Conservation (phyloP, 805 yeast species). For the Clavispora carvajalis region DNA sequence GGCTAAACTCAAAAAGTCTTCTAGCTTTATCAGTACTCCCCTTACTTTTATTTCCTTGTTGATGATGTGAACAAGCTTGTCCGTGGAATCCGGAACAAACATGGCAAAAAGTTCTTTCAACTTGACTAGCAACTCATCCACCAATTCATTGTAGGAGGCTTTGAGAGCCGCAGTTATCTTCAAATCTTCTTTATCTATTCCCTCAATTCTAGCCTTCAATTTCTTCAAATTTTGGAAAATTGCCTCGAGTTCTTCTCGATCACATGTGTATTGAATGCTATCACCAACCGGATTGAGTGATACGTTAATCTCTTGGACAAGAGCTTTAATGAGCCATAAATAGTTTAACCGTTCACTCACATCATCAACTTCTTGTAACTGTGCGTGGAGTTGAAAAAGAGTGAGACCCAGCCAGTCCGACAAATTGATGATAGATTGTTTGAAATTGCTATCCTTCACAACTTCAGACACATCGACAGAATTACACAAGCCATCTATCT, state of each 20-base stretch:
- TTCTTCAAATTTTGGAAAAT: conserved; percentile 16
- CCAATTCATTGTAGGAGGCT: conserved; percentile 2
- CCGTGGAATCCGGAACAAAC: conserved; percentile 3
- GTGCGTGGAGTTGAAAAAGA: neutral
- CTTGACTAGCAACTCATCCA: conserved; percentile 1
- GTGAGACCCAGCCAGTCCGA: neutral
- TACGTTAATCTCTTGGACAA: conserved; percentile 19
- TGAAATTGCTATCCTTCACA: neutral
- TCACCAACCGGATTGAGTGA: conserved; percentile 10
- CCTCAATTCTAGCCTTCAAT: conserved; percentile 11
- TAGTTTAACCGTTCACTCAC: conserved; percentile 10
- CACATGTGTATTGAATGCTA: conserved; percentile 4
- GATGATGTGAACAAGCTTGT: conserved; percentile 1
- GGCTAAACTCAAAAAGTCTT: conserved; percentile 2
- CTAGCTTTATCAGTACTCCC: conserved; percentile 1
- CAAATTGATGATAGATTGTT: neutral
- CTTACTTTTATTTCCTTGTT: neutral
- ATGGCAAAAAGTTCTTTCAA: conserved; percentile 4
- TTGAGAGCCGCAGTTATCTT: conserved; percentile 5
- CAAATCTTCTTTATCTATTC: conserved; percentile 10
- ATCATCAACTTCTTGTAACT: neutral
- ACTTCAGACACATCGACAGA: neutral
- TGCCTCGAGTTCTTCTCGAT: conserved; percentile 16
- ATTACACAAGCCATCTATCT: neutral
- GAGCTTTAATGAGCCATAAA: conserved; percentile 24